Evolutionary conservation across 1,284 basidiomycete species (phyloP).

Genomic region (Ustilago hordei): DNA sequence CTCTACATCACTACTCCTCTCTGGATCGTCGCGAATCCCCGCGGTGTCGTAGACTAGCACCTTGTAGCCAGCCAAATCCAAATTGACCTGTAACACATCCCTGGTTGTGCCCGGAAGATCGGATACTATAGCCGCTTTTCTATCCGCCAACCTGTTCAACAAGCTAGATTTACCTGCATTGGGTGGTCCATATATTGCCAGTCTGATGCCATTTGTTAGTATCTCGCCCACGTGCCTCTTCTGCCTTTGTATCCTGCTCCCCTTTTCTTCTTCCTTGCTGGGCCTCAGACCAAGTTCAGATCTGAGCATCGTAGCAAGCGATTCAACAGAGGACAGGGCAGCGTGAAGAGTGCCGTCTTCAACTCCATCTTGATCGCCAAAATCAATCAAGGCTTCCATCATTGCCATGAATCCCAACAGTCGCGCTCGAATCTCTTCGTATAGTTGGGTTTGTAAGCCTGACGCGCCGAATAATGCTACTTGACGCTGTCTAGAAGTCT

Average conservation of each 20-base stretch:
- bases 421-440: constrained; percentile 76
- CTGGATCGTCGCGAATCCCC: constrained; percentile 75
- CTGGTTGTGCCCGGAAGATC: constrained; percentile 86
- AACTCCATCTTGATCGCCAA: constrained; percentile 87
- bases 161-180: constrained; percentile 89
- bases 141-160: constrained; percentile 82
- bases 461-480: constrained; percentile 79
- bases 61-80: constrained; percentile 84
- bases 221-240: constrained; percentile 78
- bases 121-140: constrained; percentile 89
- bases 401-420: constrained; percentile 80
- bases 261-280: background rate
- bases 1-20: background rate
- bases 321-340: constrained; percentile 3
- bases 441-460: constrained; percentile 71
- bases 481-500: constrained; percentile 82
- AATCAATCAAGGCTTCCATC: constrained; percentile 88
- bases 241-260: background rate
- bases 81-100: constrained; percentile 82
- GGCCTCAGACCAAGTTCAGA: constrained; percentile 14
- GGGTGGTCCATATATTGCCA: constrained; percentile 88
- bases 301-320: constrained; percentile 14
- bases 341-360: constrained; percentile 78
- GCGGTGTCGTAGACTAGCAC: constrained; percentile 85
- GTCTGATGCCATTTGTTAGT: constrained; percentile 80